phyloP scores from a whole-genome alignment of 2,329 filamentous ascomycete species.

The Xylariaceae sp. region DNA sequence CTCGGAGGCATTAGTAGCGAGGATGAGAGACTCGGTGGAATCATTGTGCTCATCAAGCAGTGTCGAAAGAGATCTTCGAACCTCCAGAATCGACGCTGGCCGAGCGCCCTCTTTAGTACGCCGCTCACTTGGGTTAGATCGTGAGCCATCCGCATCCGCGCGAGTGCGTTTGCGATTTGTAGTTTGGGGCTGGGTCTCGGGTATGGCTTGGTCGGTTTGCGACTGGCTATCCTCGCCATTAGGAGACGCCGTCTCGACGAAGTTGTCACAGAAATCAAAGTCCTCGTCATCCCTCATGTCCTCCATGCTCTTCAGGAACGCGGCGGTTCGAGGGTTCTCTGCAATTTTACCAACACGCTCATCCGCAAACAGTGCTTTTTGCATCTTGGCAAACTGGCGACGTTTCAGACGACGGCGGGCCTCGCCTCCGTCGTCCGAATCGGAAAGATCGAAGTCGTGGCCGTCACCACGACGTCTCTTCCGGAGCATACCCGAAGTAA shows the following conservation, averaged over 20 bases:
- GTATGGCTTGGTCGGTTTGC: slow-evolving; percentile 36
- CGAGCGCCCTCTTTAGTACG: slow-evolving; percentile 59
- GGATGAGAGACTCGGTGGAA: slow-evolving; percentile 42
- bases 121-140: slow-evolving; percentile 56
- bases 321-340: slow-evolving; percentile 79
- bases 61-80: slow-evolving; percentile 77
- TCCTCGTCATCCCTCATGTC: slow-evolving; percentile 73
- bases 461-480: slow-evolving; percentile 59
- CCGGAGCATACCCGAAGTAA: slow-evolving; percentile 81
- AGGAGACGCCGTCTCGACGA: slow-evolving; percentile 39
- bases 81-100: slow-evolving; percentile 70
- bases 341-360: slow-evolving; percentile 89
- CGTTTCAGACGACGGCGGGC: slow-evolving; percentile 74
- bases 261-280: slow-evolving; percentile 64
- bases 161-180: slow-evolving; percentile 30
- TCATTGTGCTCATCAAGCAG: slow-evolving; percentile 66
- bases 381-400: slow-evolving; percentile 84
- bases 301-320: slow-evolving; percentile 86
- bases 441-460: slow-evolving; percentile 77
- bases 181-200: slow-evolving; percentile 50
- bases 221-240: slow-evolving; percentile 36
- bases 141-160: slow-evolving; percentile 32
- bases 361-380: slow-evolving; percentile 79
- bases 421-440: slow-evolving; percentile 84
- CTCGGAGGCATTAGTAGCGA: slow-evolving; percentile 45